Evolutionary conservation across 108 stramenopile species (phyloP).

Genomic region (Discostella stelligeroides): DNA sequence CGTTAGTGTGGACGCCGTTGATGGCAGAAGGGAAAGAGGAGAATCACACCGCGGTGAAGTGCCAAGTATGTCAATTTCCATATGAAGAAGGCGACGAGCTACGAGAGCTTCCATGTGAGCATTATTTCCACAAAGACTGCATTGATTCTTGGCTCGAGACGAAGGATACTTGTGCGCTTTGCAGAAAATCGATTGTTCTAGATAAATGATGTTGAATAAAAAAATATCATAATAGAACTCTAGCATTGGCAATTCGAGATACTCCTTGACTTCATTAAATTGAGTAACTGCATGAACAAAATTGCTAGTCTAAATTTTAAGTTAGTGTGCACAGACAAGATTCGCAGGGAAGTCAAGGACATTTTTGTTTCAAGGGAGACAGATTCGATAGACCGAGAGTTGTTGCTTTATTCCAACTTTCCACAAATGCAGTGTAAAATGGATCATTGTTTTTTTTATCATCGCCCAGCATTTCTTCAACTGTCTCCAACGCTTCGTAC

Average conservation of each 20-base stretch:
- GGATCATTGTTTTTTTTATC: conserved; percentile 28
- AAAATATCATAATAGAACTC: no score
- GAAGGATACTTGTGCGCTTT: conserved; percentile 92
- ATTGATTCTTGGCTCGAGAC: conserved; percentile 85
- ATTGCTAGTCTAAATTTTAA: no score
- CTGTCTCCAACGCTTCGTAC: conserved; percentile 30
- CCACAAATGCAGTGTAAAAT: conserved; percentile 39
- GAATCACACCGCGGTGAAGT: conserved; percentile 81
- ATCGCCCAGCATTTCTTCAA: conserved; percentile 37
- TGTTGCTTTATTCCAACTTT: conserved; percentile 41
- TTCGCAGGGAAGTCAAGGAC: no score
- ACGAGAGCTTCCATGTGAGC: conserved; percentile 77
- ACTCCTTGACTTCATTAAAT: no score
- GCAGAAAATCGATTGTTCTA: conserved; percentile 68
- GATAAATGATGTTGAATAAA: no score
- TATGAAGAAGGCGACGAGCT: conserved; percentile 80
- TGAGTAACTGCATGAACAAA: no score
- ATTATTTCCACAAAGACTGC: conserved; percentile 90
- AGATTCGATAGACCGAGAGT: conserved; percentile 38
- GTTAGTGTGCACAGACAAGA: no score
- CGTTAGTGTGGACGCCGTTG: conserved; percentile 38
- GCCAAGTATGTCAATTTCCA: conserved; percentile 88
- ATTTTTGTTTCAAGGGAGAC: conserved; percentile 26
- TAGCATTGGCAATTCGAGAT: no score
- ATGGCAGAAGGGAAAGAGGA: conserved; percentile 52